phyloP scores from a whole-genome alignment of 345 rosid genomes.

The Kandelia obovata region DNA sequence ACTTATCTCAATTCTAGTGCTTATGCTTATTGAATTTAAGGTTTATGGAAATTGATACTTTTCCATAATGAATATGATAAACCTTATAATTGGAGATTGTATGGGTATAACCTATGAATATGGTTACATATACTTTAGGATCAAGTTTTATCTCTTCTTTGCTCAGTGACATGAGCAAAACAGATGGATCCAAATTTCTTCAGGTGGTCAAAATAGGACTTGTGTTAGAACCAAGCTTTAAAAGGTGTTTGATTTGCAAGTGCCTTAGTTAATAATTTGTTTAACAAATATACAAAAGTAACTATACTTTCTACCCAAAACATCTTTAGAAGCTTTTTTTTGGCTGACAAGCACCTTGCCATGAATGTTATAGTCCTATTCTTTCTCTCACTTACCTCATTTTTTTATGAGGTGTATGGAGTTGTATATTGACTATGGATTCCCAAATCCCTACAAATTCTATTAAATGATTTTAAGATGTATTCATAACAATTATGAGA shows the following conservation, averaged over 20 bases:
- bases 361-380: neutral
- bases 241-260: neutral
- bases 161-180: neutral
- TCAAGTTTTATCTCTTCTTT: neutral
- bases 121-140: neutral
- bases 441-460: neutral
- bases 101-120: neutral
- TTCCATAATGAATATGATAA: neutral
- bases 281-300: neutral
- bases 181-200: neutral
- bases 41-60: neutral
- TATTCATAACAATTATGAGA: constrained; percentile 3
- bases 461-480: neutral
- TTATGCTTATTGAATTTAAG: neutral
- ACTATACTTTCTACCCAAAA: neutral
- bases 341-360: neutral
- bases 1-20: neutral
- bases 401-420: neutral
- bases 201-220: neutral
- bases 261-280: neutral
- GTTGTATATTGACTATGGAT: neutral
- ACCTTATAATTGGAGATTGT: neutral
- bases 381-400: neutral
- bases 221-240: neutral
- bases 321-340: neutral